Evolutionary conservation across 352 stramenopile genomes (phyloP).

Genomic region (Phytophthora pinifolia): DNA sequence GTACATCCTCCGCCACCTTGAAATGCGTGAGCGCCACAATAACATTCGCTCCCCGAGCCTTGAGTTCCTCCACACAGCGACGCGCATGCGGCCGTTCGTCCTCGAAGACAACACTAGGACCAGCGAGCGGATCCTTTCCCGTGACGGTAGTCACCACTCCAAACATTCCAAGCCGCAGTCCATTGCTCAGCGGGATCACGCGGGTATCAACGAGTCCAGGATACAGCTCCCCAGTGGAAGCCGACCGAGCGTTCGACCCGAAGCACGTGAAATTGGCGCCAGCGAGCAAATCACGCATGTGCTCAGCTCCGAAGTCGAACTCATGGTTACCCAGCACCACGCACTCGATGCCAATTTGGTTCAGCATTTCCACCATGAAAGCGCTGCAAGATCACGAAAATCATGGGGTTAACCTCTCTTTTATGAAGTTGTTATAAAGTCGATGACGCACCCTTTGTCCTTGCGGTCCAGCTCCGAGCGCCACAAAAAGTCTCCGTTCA

Average conservation of each 20-base stretch:
- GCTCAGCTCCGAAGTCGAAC: conserved; percentile 63
- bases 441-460: conserved; percentile 61
- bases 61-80: conserved; percentile 55
- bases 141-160: conserved; percentile 60
- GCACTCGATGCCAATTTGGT: conserved; percentile 51
- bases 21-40: conserved; percentile 86
- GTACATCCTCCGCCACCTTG: conserved; percentile 57
- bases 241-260: conserved; percentile 57
- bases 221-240: conserved; percentile 32
- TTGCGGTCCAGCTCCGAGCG: conserved; percentile 58
- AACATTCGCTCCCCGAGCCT: conserved; percentile 48
- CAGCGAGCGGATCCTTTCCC: conserved; percentile 49
- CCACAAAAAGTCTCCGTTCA: conserved; percentile 79
- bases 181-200: conserved; percentile 39
- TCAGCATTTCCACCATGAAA: conserved; percentile 70
- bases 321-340: conserved; percentile 83
- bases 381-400: conserved; percentile 29
- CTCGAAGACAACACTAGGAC: conserved; percentile 52
- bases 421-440: not conserved
- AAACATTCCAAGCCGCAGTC: conserved; percentile 52
- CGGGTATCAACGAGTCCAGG: conserved; percentile 38
- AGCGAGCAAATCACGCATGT: conserved; percentile 39
- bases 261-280: conserved; percentile 52
- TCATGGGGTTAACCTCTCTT: not conserved
- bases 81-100: conserved; percentile 42